Base-by-base conservation (phyloP, 495 filamentous ascomycete species). In the Annulohypoxylon nitens region DNA sequence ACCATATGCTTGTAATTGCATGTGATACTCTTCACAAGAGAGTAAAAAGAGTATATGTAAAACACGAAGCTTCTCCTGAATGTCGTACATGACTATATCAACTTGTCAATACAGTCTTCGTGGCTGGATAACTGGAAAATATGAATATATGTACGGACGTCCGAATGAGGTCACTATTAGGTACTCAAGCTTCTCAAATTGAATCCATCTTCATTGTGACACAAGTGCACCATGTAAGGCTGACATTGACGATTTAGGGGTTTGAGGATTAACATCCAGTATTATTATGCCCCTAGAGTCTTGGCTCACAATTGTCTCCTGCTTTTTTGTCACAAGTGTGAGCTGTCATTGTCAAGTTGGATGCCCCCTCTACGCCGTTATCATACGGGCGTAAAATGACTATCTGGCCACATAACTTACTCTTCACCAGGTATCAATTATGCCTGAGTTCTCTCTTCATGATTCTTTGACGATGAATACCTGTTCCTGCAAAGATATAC, bases 331-430 rank as follows among this genome's bases (percentile, higher is more conserved):
- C 8, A 37, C 16, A 57, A 57, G 39, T 61, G 26, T 48, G 59
- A 48, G 59, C 30, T 61, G 59, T 61, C 59, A 61, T 47, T 66
- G 50, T 45, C 10, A 66, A 34, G 26, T 36, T 48, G 39, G 26
- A 6, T 66, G 11, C 18, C 50, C 11, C 43, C 30, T 39, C 48
- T 41, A 12, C 12, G 23, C 11, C 14, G 37, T 14, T 34, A 45
- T 43, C 25, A 36, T 57, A 36, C 20, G 33, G 33, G 33, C 25
- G 14, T 55, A 55, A 55, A 14, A 55, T 33, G 1, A n/a, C 12
- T 16, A 50, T n/a, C 47, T 33, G 14, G 23, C 30, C 11, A 23
- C 50, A 53, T 55, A 50, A 57, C 62, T 43, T 33, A 57, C 25
- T 23, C 30, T 65, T 36, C 16, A 48, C 1, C 20, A 59, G 51